phyloP scores from a whole-genome alignment of 2,329 filamentous ascomycete species.

The Exophiala bonariae region DNA sequence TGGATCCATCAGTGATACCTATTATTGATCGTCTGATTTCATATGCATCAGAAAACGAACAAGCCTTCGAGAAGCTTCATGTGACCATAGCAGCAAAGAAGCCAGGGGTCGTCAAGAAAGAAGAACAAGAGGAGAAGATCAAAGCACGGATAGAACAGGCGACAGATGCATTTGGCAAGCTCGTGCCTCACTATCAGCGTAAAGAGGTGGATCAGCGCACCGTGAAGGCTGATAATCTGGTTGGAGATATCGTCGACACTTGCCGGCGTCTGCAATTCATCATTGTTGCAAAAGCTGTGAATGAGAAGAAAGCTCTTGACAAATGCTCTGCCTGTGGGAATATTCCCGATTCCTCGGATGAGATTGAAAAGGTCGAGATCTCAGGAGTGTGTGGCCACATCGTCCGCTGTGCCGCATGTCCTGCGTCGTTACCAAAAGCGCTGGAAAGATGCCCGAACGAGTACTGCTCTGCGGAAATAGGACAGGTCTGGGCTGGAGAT shows the following conservation, averaged over 20 bases:
- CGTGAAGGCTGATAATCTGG: background rate
- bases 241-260: background rate
- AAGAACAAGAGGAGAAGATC: background rate
- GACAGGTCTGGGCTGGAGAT: background rate
- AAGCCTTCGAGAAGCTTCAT: too few relatives aligned
- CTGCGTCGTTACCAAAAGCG: background rate
- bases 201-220: conserved; percentile 5
- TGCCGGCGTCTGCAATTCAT: conserved; percentile 5
- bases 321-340: conserved; percentile 37
- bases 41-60: background rate
- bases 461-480: conserved; percentile 5
- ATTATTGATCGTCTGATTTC: background rate
- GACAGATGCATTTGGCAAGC: background rate
- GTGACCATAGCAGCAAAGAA: too few relatives aligned
- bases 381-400: conserved; percentile 54
- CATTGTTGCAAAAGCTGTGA: background rate
- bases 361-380: conserved; percentile 38
- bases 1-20: background rate
- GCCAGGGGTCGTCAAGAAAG: too few relatives aligned
- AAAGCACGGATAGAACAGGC: background rate
- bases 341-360: conserved; percentile 24
- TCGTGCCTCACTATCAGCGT: background rate
- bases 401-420: conserved; percentile 6
- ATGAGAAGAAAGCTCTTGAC: conserved; percentile 6
- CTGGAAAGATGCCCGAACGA: background rate